phyloP scores from a whole-genome alignment of 73 alveolate genomes.

The Paramecium primaurelia region DNA sequence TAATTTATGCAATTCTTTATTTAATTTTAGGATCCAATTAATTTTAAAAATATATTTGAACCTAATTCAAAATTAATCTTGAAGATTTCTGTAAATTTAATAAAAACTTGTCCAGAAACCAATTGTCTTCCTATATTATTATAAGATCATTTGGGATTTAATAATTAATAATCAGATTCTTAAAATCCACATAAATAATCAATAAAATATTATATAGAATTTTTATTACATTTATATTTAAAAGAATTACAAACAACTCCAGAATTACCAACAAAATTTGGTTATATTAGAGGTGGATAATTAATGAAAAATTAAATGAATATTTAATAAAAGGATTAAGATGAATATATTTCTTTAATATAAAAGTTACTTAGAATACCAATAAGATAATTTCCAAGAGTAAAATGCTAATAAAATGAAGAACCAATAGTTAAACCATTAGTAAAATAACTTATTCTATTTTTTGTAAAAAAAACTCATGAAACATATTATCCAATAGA shows the following conservation, averaged over 20 bases:
- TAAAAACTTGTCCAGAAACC: slow-evolving; percentile 16
- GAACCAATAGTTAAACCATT: slow-evolving; percentile 3
- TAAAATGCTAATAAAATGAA: not conserved
- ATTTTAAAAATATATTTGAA: slow-evolving; percentile 25
- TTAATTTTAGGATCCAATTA: slow-evolving; percentile 11
- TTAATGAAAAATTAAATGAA: not conserved
- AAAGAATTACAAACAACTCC: slow-evolving; percentile 29
- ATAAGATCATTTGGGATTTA: not conserved
- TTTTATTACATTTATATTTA: not conserved
- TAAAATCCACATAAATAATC: not conserved
- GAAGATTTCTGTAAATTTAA: not conserved
- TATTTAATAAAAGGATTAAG: not conserved
- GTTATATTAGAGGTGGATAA: not conserved
- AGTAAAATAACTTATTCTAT: not conserved
- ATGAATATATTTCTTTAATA: slow-evolving; percentile 33
- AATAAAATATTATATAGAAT: not conserved
- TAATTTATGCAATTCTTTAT: not conserved
- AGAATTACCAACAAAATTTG: not conserved
- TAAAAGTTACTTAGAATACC: slow-evolving; percentile 18
- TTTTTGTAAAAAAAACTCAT: slow-evolving; percentile 12
- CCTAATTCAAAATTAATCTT: not conserved
- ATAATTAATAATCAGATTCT: not conserved
- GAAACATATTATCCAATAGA: slow-evolving; percentile 31
- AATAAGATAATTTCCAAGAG: slow-evolving; percentile 18
- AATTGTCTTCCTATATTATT: not conserved